phyloP scores from a whole-genome alignment of 1,284 basidiomycete species.

The Apiotrichum domesticum region DNA sequence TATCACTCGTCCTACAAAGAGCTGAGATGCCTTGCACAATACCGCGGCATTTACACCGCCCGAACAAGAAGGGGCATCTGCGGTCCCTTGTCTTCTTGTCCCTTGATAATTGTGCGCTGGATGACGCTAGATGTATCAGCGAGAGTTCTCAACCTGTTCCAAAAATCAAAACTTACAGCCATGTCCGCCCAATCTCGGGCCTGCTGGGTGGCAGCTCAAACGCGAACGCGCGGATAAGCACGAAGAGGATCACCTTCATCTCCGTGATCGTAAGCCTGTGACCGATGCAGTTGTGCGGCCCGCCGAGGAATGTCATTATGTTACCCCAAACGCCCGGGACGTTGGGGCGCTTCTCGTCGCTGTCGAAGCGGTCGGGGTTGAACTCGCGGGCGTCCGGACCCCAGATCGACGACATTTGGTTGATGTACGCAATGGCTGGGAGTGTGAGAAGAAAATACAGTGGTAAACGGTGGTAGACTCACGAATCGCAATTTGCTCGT shows the following conservation, averaged over 20 bases:
- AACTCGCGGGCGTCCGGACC: slow-evolving; percentile 63
- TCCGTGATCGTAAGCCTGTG: slow-evolving; percentile 60
- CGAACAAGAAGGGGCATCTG: slow-evolving; percentile 42
- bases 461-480: slow-evolving; percentile 46
- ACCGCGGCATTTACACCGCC: no score
- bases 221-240: slow-evolving; percentile 55
- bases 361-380: slow-evolving; percentile 42
- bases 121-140: slow-evolving; percentile 33
- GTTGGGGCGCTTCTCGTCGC: slow-evolving; percentile 4
- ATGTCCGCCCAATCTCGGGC: slow-evolving; percentile 31
- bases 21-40: no score
- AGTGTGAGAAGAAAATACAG: slow-evolving; percentile 14
- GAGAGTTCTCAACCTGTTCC: neutral
- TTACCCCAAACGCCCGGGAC: slow-evolving; percentile 60
- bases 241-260: slow-evolving; percentile 55
- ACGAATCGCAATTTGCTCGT: slow-evolving; percentile 42
- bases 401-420: slow-evolving; percentile 59
- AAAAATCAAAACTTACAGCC: slow-evolving; percentile 4
- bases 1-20: no score
- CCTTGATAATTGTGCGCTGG: slow-evolving; percentile 37
- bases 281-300: slow-evolving; percentile 59
- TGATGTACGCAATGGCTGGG: slow-evolving; percentile 52
- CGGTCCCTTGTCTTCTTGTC: slow-evolving; percentile 36
- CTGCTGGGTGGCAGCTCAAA: slow-evolving; percentile 51
- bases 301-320: slow-evolving; percentile 62